phyloP scores from a whole-genome alignment of 768 basidiomycete genomes.

The Collybia nuda region DNA sequence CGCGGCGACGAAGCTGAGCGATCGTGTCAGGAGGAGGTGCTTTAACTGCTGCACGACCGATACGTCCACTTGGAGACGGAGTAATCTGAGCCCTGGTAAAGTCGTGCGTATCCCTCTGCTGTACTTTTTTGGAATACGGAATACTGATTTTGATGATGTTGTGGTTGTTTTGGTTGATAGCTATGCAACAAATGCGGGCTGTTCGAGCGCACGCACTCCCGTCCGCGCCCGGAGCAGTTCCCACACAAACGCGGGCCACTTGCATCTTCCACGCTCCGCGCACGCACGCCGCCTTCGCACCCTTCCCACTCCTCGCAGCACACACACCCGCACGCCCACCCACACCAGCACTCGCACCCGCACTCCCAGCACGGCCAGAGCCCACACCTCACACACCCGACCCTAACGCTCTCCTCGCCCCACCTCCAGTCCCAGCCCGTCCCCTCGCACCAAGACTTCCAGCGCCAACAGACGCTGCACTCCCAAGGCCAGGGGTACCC shows the following conservation, averaged over 20 bases:
- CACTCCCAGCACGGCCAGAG: slow-evolving; percentile 4
- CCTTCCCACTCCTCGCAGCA: slow-evolving; percentile 29
- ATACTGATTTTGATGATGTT: too few relatives aligned
- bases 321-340: neutral
- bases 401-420: neutral
- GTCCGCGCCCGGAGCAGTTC: slow-evolving; percentile 77
- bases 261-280: slow-evolving; percentile 47
- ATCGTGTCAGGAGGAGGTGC: slow-evolving; percentile 73
- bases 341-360: neutral
- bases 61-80: slow-evolving; percentile 78
- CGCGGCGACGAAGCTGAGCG: slow-evolving; percentile 77
- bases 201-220: slow-evolving; percentile 79
- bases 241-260: slow-evolving; percentile 77
- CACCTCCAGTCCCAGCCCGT: neutral
- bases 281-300: slow-evolving; percentile 45
- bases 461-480: neutral
- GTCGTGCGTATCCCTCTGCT: slow-evolving; percentile 46
- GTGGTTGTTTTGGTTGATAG: slow-evolving; percentile 23
- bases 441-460: neutral
- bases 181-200: slow-evolving; percentile 75
- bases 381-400: neutral
- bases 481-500: too few relatives aligned
- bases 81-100: slow-evolving; percentile 79
- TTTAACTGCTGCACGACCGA: slow-evolving; percentile 88
- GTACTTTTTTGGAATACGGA: too few relatives aligned